phyloP scores from a whole-genome alignment of 257 asterid genomes.

The Solanum neorickii region DNA sequence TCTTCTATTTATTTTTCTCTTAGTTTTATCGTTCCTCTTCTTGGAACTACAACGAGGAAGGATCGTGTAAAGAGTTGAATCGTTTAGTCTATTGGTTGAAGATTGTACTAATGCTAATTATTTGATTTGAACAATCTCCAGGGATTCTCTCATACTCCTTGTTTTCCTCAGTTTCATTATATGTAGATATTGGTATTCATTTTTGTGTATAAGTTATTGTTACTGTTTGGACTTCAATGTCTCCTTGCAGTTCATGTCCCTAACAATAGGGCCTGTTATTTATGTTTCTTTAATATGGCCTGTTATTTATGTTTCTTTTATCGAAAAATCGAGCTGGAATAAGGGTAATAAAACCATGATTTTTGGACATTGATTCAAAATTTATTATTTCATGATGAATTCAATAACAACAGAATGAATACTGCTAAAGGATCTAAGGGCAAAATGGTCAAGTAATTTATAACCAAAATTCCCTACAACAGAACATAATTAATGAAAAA shows the following conservation, averaged over 20 bases:
- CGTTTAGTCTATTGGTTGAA: slow-evolving; percentile 6
- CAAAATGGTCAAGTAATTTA: neutral
- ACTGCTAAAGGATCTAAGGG: neutral
- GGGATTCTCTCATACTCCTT: slow-evolving; percentile 2
- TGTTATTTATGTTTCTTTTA: neutral
- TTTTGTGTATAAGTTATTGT: neutral
- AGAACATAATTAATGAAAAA: neutral
- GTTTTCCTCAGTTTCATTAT: neutral
- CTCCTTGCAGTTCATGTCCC: neutral
- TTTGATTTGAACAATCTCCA: slow-evolving; percentile 20
- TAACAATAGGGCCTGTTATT: neutral
- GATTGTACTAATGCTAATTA: slow-evolving; percentile 17
- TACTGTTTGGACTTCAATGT: neutral
- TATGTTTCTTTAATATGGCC: neutral
- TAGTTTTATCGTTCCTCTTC: slow-evolving; percentile 2
- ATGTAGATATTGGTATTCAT: neutral
- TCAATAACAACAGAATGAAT: neutral
- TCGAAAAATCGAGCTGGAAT: neutral
- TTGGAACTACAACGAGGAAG: slow-evolving; percentile 13
- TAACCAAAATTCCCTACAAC: neutral
- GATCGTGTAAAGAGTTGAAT: slow-evolving; percentile 29
- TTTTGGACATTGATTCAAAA: neutral
- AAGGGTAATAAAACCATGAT: neutral
- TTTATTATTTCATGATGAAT: neutral
- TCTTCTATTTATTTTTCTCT: neutral